Conservation (phyloP, 495 filamentous ascomycete genomes). For the Parachaetomium inaequale region DNA sequence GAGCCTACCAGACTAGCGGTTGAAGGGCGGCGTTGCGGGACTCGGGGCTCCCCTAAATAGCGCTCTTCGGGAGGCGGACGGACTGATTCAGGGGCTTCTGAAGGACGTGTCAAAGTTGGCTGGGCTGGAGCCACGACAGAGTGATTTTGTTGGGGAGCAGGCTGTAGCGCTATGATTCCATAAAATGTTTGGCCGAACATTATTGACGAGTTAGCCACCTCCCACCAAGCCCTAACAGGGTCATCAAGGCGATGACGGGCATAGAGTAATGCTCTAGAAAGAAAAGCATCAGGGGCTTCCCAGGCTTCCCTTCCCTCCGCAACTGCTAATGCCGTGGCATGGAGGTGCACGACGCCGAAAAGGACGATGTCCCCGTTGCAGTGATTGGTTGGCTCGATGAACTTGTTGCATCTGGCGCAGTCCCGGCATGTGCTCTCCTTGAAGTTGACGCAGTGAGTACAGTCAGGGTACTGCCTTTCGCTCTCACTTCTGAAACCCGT, state of each 20-base stretch:
- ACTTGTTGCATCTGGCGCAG: slow-evolving; percentile 1
- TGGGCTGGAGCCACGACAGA: not conserved
- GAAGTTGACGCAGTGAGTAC: not conserved
- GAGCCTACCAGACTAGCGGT: no score
- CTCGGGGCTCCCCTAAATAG: no score
- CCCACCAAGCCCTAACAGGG: not conserved
- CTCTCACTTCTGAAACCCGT: not conserved
- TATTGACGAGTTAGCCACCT: not conserved
- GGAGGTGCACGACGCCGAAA: not conserved
- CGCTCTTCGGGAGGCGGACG: no score
- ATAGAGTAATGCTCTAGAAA: not conserved
- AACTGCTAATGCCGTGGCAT: not conserved
- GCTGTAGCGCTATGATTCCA: no score
- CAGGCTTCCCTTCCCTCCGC: not conserved
- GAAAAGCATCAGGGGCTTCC: not conserved
- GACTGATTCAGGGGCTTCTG: no score
- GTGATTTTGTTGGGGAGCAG: no score
- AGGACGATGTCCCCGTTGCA: not conserved
- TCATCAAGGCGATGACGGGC: not conserved
- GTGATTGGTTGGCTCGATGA: not conserved
- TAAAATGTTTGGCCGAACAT: not conserved
- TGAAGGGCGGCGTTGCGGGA: no score
- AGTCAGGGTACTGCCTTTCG: not conserved
- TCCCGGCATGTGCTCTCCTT: not conserved
- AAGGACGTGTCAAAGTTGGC: not conserved